These are phyloP conservation scores for Leccinum variicolor DNA, from an alignment of 768 basidiomycete species.

Conservation along the genomic window DNA sequence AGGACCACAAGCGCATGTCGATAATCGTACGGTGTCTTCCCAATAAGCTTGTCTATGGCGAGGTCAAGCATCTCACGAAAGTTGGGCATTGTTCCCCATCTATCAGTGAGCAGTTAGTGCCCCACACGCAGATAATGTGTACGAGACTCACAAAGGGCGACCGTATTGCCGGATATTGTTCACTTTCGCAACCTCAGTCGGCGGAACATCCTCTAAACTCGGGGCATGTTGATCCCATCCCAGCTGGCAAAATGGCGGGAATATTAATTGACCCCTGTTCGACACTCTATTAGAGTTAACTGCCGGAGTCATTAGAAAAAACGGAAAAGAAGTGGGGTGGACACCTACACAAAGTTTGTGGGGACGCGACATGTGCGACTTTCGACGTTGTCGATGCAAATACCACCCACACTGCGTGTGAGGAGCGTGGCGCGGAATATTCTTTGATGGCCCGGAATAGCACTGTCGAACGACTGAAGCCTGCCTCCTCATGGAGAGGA, in stretches of 20 bases:
- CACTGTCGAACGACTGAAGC: background rate
- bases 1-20: constrained; percentile 2
- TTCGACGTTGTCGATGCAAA: background rate
- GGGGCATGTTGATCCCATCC: background rate
- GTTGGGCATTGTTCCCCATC: background rate
- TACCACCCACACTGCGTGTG: background rate
- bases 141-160: background rate
- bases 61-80: background rate
- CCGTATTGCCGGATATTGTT: background rate
- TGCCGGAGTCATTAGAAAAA: background rate
- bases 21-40: background rate
- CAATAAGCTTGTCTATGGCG: background rate
- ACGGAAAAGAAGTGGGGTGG: background rate
- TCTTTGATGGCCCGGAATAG: background rate
- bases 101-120: background rate
- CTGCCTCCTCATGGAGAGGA: too few species aligned
- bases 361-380: background rate
- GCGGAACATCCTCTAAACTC: background rate
- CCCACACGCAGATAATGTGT: background rate
- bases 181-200: background rate
- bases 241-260: background rate
- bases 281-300: background rate
- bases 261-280: background rate
- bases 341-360: background rate
- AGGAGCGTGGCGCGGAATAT: too few species aligned